phyloP scores from a whole-genome alignment of 768 basidiomycete species.

The Leccinum subgranulosum region DNA sequence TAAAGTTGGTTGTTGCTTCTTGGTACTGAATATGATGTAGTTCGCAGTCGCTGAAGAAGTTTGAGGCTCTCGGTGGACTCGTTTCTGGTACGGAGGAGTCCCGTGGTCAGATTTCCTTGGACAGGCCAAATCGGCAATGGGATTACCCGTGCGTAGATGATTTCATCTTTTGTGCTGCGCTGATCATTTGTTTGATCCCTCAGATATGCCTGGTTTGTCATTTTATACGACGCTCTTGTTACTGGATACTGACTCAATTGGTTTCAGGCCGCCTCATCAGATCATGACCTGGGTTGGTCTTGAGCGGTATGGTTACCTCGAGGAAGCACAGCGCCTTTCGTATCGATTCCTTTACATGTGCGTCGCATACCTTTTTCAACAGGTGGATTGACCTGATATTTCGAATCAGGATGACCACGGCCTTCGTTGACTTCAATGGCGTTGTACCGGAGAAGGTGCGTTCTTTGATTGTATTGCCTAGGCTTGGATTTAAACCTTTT shows the following conservation, averaged over 20 bases:
- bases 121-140: conserved; percentile 98
- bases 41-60: conserved; percentile 85
- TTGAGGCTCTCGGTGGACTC: conserved; percentile 92
- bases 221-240: neutral
- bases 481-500: neutral
- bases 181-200: conserved; percentile 5
- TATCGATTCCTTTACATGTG: conserved; percentile 99
- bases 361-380: conserved; percentile 30
- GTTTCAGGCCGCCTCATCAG: conserved; percentile 85
- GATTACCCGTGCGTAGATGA: conserved; percentile 78
- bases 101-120: conserved; percentile 91
- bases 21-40: conserved; percentile 39
- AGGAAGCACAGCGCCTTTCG: conserved; percentile 89
- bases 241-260: conserved; percentile 9
- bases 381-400: conserved; percentile 1
- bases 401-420: conserved; percentile 77
- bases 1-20: neutral
- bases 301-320: conserved; percentile 92
- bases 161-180: conserved; percentile 2
- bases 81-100: conserved; percentile 97
- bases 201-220: conserved; percentile 66
- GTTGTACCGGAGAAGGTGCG: conserved; percentile 93
- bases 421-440: conserved; percentile 96
- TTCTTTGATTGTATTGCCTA: neutral
- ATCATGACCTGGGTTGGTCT: conserved; percentile 99